These are phyloP conservation scores for Juncus inflexus DNA, from an alignment of 176 grass and related monocot species.

Conservation along the genomic window DNA sequence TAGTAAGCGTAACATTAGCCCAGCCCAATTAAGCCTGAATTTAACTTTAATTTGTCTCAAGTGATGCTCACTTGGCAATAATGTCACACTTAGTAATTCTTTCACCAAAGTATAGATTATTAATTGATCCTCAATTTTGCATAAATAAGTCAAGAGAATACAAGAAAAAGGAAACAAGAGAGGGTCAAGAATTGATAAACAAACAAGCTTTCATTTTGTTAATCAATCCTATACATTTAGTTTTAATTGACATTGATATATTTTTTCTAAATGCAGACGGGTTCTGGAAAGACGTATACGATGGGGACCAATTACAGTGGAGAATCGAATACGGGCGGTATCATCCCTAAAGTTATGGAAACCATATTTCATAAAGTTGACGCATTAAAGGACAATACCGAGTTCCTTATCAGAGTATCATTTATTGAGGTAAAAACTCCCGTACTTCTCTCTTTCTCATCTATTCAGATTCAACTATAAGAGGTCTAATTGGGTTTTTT, in stretches of 20 bases:
- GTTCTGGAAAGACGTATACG: conserved; percentile 95
- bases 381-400: conserved; percentile 40
- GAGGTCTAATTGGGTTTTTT: conserved; percentile 1
- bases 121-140: too few species aligned
- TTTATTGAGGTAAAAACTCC: conserved; percentile 71
- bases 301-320: conserved; percentile 90
- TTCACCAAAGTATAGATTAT: too few species aligned
- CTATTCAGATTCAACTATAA: not conserved
- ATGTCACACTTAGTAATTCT: too few species aligned
- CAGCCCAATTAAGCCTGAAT: too few species aligned
- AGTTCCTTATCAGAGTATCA: conserved; percentile 88
- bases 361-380: conserved; percentile 81
- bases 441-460: not conserved
- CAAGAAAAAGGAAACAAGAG: too few species aligned
- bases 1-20: too few species aligned
- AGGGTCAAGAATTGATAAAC: too few species aligned
- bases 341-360: conserved; percentile 95
- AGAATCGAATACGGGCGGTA: conserved; percentile 57
- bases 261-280: conserved; percentile 53
- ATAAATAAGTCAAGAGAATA: too few species aligned
- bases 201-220: too few species aligned
- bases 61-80: too few species aligned
- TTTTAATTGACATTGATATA: conserved; percentile 18
- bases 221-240: not conserved
- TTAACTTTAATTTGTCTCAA: too few species aligned